Evolutionary conservation across 1,284 basidiomycete species (phyloP).

Genomic region (Leccinum fallax): DNA sequence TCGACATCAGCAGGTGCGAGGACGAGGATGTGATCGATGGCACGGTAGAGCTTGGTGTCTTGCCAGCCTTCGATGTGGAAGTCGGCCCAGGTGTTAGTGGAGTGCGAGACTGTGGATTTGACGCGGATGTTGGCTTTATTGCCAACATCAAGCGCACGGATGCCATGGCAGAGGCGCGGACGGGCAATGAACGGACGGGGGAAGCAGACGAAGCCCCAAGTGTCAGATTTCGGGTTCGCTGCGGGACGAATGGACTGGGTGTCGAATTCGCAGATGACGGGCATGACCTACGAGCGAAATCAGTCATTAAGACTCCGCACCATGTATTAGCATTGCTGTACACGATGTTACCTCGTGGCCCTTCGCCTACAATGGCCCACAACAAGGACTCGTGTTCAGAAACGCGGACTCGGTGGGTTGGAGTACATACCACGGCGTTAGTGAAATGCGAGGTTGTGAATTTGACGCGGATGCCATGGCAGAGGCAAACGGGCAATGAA

Average conservation of each 20-base stretch:
- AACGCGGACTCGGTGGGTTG: too few species aligned
- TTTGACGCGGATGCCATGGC: conserved; percentile 21
- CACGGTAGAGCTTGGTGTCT: conserved; percentile 7
- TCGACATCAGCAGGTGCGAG: conserved; percentile 23
- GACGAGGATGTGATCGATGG: conserved; percentile 5
- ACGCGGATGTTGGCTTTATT: conserved; percentile 9
- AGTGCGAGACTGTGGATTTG: conserved; percentile 8
- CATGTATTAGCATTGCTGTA: too few species aligned
- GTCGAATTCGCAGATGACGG: conserved; percentile 18
- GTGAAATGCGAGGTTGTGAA: conserved; percentile 11
- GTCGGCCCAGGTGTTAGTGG: conserved; percentile 15
- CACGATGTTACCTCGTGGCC: too few species aligned
- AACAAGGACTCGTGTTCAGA: too few species aligned
- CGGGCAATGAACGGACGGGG: conserved; percentile 16
- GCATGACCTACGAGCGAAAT: not conserved
- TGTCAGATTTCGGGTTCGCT: conserved; percentile 10
- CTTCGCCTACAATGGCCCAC: too few species aligned
- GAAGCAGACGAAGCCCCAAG: conserved; percentile 9
- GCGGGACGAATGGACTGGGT: conserved; percentile 7
- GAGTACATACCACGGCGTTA: not conserved
- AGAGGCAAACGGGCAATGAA: conserved; percentile 19
- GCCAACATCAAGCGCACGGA: conserved; percentile 15
- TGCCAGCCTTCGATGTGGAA: conserved; percentile 17
- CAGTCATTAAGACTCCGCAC: too few species aligned
- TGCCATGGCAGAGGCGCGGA: conserved; percentile 23